Evolutionary conservation across 495 filamentous ascomycete species (phyloP).

Genomic region (Talaromyces stipitatus): DNA sequence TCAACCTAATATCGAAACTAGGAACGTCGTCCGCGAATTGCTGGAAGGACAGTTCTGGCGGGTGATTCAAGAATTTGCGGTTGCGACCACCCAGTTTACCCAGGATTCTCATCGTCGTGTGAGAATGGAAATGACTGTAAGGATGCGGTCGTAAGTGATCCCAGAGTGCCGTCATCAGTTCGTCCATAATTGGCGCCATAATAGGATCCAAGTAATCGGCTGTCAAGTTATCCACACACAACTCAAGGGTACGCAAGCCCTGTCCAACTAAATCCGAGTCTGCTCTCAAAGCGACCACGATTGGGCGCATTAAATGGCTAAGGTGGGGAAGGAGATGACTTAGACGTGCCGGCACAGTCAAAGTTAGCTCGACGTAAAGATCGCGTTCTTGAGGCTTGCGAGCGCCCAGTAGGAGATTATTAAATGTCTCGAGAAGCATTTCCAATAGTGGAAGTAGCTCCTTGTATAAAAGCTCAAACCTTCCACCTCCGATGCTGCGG

Average conservation of each 20-base stretch:
- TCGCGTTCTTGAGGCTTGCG: constrained; percentile 85
- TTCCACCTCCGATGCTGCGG: constrained; percentile 90
- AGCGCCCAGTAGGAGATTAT: constrained; percentile 83
- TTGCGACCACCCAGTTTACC: constrained; percentile 96
- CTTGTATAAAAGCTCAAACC: constrained; percentile 97
- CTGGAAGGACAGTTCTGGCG: constrained; percentile 71
- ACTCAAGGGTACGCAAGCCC: constrained; percentile 84
- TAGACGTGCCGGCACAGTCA: constrained; percentile 90
- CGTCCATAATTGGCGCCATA: constrained; percentile 98
- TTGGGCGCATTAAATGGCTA: constrained; percentile 92
- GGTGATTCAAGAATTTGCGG: constrained; percentile 84
- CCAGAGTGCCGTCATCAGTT: constrained; percentile 94
- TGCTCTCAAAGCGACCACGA: constrained; percentile 87
- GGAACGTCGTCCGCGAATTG: constrained; percentile 78
- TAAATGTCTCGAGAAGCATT: constrained; percentile 95
- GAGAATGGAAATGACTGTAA: constrained; percentile 93
- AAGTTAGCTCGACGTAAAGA: constrained; percentile 91
- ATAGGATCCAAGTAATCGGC: constrained; percentile 98
- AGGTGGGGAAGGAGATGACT: constrained; percentile 97
- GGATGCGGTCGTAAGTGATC: constrained; percentile 87
- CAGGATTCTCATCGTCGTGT: constrained; percentile 97
- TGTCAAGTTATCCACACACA: constrained; percentile 97
- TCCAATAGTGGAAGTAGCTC: constrained; percentile 93
- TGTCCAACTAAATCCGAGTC: constrained; percentile 92
- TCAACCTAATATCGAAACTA: constrained; percentile 80